phyloP scores from a whole-genome alignment of 768 basidiomycete genomes.

The Sporobolomyces roseus region DNA sequence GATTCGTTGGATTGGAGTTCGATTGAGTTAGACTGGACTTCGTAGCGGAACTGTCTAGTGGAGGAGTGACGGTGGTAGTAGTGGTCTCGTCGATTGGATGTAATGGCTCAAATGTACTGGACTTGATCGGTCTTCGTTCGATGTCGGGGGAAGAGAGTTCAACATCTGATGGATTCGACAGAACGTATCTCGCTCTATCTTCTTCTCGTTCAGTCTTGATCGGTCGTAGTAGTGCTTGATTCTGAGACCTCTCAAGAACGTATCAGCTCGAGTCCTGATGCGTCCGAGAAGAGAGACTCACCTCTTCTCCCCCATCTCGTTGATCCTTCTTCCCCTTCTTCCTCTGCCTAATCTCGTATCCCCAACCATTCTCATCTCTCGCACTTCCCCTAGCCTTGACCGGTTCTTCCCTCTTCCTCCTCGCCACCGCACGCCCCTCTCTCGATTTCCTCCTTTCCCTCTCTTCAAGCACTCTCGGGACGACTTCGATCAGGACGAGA shows the following conservation, averaged over 20 bases:
- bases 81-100: background rate
- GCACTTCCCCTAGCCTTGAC: too few species aligned
- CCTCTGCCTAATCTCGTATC: constrained; percentile 8
- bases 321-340: background rate
- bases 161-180: background rate
- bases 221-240: background rate
- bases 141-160: background rate
- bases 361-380: background rate
- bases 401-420: too few species aligned
- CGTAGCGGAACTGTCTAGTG: background rate
- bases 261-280: too few species aligned
- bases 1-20: too few species aligned
- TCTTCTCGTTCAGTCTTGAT: background rate
- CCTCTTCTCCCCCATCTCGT: background rate
- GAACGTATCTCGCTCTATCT: background rate
- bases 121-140: background rate
- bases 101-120: too few species aligned
- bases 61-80: background rate
- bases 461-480: constrained; percentile 8
- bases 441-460: too few species aligned
- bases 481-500: constrained; percentile 17
- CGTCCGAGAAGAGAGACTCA: background rate
- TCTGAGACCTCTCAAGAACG: background rate
- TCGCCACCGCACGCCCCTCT: too few species aligned
- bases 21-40: background rate